These are phyloP conservation scores for Entamoeba histolytica DNA, from an alignment of 208 protist species.

Conservation along the genomic window DNA sequence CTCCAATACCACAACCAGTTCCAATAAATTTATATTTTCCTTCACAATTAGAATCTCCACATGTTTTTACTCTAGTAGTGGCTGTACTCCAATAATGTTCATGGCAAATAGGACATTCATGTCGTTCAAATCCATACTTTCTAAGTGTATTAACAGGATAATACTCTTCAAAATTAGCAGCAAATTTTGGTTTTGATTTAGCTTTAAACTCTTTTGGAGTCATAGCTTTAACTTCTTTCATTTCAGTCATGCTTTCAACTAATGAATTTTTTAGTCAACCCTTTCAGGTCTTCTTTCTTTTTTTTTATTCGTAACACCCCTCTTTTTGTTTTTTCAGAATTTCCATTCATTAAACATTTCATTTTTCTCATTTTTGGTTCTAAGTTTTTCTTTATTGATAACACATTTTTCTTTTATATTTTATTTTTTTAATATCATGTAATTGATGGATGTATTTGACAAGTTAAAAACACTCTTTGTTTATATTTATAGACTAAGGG, in stretches of 20 bases:
- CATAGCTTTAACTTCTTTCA: neutral
- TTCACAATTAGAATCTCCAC: conserved; percentile 26
- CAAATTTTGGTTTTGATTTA: conserved; percentile 10
- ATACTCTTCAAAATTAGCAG: conserved; percentile 5
- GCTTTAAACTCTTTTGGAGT: conserved; percentile 14
- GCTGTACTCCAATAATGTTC: conserved; percentile 17
- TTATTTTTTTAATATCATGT: too few species aligned
- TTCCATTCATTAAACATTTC: too few species aligned
- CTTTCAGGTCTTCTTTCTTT: too few species aligned
- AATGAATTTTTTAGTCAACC: too few species aligned
- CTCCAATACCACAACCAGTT: neutral
- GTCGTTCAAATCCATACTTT: conserved; percentile 5
- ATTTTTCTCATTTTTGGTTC: too few species aligned
- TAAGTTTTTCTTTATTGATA: too few species aligned
- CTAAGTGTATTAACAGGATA: conserved; percentile 15
- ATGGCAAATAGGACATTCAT: conserved; percentile 13
- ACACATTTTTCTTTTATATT: too few species aligned
- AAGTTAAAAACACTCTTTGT: too few species aligned
- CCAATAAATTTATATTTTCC: conserved; percentile 21
- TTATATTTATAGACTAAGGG: too few species aligned
- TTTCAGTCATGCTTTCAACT: neutral
- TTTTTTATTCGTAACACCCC: too few species aligned
- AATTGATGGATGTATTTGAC: too few species aligned
- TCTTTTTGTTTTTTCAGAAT: too few species aligned
- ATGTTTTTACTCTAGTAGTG: neutral